Base-by-base conservation (phyloP, 495 filamentous ascomycete genomes). In the Trichoderma parareesei region DNA sequence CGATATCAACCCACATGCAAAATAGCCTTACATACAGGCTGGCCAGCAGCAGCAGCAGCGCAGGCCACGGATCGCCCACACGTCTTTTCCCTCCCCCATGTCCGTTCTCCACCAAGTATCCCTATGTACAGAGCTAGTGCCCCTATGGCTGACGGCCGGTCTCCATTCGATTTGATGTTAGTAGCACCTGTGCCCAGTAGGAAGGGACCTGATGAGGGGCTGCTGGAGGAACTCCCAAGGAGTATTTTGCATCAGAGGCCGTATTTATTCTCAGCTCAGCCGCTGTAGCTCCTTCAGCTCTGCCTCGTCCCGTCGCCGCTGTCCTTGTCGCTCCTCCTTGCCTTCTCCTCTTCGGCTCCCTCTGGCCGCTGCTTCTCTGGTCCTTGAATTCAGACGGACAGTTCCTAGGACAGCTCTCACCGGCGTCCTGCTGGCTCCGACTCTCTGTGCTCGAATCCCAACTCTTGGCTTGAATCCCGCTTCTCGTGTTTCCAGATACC, bases 401-500 rank as follows among this genome's bases (percentile, higher is more conserved):
- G 13, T n/a, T n/a, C 13, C 43, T 16, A 46, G 11, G 43, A 2
- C 7, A 20, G 18, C n/a, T 49, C 8, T 49, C 7, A 18, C 16
- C 8, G 18, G 46, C 46, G 46, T 41, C 40, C 40, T 41, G 6
- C 6, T 41, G 6, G 40, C 11, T 6, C 11, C 40, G 6, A 2
- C 40, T 6, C 40, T 3, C 40, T 16, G 53, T 57, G 27, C 53
- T 57, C 27, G 53, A 14, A 57, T 33, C 53, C 27, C 53, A 18
- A 37, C 9, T 27, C 53, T 37, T 57, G 33, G 20, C 53, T 37
- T 57, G 33, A 57, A 33, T 57, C 35, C 27, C 53, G 33, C 53
- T 57, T 37, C 53, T 61, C 38, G 61, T 55, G 60, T 65, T 10
- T 60, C 62, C 53, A 59, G 60, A 64, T 72, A 69, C 70, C 71